Evolutionary conservation across 2,329 filamentous ascomycete genomes (phyloP).

Genomic region (Ascosphaera apis): DNA sequence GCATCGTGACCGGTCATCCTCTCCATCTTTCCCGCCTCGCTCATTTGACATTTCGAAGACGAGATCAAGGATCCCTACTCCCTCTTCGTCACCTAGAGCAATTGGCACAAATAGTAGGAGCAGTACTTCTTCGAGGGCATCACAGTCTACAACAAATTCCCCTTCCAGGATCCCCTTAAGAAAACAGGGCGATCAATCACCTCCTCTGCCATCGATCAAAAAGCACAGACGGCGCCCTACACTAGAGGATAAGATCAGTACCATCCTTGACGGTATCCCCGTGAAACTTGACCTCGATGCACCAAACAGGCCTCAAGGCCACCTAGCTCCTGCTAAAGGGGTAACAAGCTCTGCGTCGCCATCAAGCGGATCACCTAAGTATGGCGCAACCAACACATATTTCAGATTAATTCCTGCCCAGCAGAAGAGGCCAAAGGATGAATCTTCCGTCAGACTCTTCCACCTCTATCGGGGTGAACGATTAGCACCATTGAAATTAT

Average conservation of each 20-base stretch:
- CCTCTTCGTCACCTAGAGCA: neutral
- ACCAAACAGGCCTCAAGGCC: neutral
- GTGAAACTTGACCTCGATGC: slow-evolving; percentile 49
- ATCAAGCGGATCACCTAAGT: neutral
- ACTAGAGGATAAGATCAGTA: slow-evolving; percentile 56
- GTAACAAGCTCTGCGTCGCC: neutral
- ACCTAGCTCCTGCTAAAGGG: neutral
- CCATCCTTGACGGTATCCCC: slow-evolving; percentile 55
- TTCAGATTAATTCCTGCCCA: slow-evolving; percentile 3
- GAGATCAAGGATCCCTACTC: neutral
- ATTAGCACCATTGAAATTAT: slow-evolving; percentile 77
- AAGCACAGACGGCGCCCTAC: neutral
- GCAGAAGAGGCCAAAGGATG: slow-evolving; percentile 15
- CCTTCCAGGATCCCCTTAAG: neutral
- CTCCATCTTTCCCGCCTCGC: neutral
- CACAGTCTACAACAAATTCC: neutral
- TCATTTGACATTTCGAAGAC: neutral
- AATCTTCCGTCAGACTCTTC: slow-evolving; percentile 71
- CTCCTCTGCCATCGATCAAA: neutral
- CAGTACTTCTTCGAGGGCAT: neutral
- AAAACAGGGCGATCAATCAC: neutral
- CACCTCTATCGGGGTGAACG: slow-evolving; percentile 68
- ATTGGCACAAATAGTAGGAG: neutral
- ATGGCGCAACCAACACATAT: neutral
- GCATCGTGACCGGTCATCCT: neutral